A percentile compares a stretch with the other conserved stretches of the same genome.
Conservation (phyloP, 768 basidiomycete species). For the Kwoniella sp. region DNA sequence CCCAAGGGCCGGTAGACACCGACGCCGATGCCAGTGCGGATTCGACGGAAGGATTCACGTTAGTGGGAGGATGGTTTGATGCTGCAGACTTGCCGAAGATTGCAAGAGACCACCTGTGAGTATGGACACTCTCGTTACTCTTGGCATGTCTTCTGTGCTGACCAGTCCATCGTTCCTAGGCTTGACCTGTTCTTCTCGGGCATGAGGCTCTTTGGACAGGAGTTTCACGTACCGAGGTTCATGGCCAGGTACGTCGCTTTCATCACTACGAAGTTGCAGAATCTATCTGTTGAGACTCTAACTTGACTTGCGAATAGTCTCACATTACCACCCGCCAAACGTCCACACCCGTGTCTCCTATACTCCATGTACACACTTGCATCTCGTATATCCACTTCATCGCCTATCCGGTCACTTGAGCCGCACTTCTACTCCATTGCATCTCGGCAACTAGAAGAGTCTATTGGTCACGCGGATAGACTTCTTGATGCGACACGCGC, state of each 20-base stretch:
- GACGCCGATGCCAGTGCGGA: neutral
- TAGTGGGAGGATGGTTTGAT: conserved; percentile 51
- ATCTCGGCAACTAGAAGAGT: conserved; percentile 35
- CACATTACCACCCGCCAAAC: conserved; percentile 37
- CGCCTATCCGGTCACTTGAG: conserved; percentile 39
- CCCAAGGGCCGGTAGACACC: neutral
- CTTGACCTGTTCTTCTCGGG: conserved; percentile 47
- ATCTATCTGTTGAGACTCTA: neutral
- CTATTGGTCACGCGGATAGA: conserved; percentile 35
- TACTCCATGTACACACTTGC: conserved; percentile 50
- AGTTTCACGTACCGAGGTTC: conserved; percentile 48
- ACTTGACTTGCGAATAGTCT: conserved; percentile 24
- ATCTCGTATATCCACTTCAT: conserved; percentile 33
- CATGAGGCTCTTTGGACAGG: conserved; percentile 39
- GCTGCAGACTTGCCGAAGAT: conserved; percentile 46
- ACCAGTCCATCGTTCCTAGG: conserved; percentile 22
- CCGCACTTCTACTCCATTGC: conserved; percentile 45
- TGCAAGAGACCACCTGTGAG: conserved; percentile 49
- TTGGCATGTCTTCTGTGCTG: too few species aligned
- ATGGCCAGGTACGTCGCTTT: conserved; percentile 36
- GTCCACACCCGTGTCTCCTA: conserved; percentile 47
- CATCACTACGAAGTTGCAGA: too few species aligned
- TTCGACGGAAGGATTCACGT: conserved; percentile 13
- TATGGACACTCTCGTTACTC: neutral
- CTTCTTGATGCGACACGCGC: conserved; percentile 43